Evolutionary conservation across 768 basidiomycete species (phyloP), one percentile per base, ranked within the genome.

Genomic region (Tricholoma sp.): DNA sequence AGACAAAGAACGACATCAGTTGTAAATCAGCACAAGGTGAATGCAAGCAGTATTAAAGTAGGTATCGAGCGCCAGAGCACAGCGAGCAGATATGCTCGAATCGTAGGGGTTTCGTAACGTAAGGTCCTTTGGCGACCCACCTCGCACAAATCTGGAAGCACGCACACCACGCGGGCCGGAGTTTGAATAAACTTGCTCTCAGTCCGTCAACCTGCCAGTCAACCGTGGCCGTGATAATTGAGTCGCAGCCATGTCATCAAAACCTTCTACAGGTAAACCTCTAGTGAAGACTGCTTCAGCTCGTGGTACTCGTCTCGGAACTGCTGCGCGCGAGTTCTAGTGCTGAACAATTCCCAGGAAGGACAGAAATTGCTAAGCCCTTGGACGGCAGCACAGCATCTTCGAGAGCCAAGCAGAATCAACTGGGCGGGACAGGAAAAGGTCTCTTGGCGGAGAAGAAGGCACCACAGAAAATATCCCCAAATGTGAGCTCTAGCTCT

Each of bases 1-100:
- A 73, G 48, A 77, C 64, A 63, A 90, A 66, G 64, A 86, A 74
- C 59, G 84, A 84, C 89, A 91, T 91, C 65, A 63, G 17, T 13
- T 24, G 17, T 54, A 39, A 20, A 52, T 47, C 20, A 50, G 34
- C 54, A 56, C 59, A 48, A 24, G 12, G 54, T 42, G 34, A 17
- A 28, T 28, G 28, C 45, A 52, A 50, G 15, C 15, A 17, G 13
- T 20, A 32, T 32, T 34, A 24, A 51, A 33, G 50, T 50, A 42
- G 50, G 51, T 57, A 51, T 57, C 60, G 56, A 50, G 54, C 56
- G 8, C 15, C 44, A 33, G 42, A 31, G 58, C 39, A 56, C 56
- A 57, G 54, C 58, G 60, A 59, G 60, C 58, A 57, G 58, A 61
- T 48, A 44, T 53, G 48, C 61, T 58, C 57, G 36, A 57, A n/a